phyloP scores from a whole-genome alignment of 2,329 filamentous ascomycete species.

The Aspergillus candidus region DNA sequence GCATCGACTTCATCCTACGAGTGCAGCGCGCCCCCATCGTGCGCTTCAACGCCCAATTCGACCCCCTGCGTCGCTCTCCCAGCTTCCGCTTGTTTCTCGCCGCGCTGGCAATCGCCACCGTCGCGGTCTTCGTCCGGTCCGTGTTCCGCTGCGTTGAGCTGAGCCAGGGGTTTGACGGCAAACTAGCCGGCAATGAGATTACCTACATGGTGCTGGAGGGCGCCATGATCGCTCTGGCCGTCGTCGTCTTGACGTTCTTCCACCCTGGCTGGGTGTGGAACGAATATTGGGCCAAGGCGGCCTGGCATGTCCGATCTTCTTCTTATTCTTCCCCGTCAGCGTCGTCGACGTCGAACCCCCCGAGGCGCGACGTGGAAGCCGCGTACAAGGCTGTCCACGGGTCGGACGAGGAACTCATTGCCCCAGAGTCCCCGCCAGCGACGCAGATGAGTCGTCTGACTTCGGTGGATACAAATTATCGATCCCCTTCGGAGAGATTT shows the following conservation, averaged over 20 bases:
- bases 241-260: conserved; percentile 41
- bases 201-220: conserved; percentile 51
- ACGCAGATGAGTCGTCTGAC: too few species aligned
- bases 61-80: background rate
- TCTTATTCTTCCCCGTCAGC: too few species aligned
- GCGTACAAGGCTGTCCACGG: too few species aligned
- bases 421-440: too few species aligned
- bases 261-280: conserved; percentile 37
- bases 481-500: too few species aligned
- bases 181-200: conserved; percentile 45
- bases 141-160: conserved; percentile 48
- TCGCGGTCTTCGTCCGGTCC: conserved; percentile 44
- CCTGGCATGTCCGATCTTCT: too few species aligned
- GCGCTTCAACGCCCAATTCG: conserved; percentile 5
- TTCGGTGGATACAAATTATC: too few species aligned
- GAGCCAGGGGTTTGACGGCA: conserved; percentile 42
- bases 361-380: too few species aligned
- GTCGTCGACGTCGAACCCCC: too few species aligned
- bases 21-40: conserved; percentile 8
- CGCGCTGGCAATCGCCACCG: conserved; percentile 36
- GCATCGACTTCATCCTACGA: conserved; percentile 47
- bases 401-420: too few species aligned
- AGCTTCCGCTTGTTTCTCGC: conserved; percentile 1
- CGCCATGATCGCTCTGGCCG: conserved; percentile 47
- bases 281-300: too few species aligned